Conservation (phyloP, 2,329 filamentous ascomycete genomes). For the Magnaporthiopsis incrustans region DNA sequence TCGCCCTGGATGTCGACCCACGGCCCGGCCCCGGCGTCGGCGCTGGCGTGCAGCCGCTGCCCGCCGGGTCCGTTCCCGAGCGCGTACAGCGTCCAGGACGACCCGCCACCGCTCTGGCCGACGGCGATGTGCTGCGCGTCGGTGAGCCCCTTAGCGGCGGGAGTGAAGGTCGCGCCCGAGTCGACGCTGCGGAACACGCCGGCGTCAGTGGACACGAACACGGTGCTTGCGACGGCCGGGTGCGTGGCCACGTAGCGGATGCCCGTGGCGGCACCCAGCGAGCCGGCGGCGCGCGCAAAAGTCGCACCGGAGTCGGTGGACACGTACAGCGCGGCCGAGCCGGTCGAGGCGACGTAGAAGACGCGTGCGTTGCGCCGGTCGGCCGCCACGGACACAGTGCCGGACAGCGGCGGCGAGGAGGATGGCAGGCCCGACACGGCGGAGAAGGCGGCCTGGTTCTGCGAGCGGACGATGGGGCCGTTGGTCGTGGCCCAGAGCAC, state of each 20-base stretch:
- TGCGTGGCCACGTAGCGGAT: slow-evolving; percentile 50
- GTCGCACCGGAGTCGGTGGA: slow-evolving; percentile 39
- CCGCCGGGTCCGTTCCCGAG: slow-evolving; percentile 36
- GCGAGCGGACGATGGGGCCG: slow-evolving; percentile 33
- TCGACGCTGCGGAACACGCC: slow-evolving; percentile 48
- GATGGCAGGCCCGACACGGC: slow-evolving; percentile 34
- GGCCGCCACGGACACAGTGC: slow-evolving; percentile 39
- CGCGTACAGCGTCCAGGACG: slow-evolving; percentile 37
- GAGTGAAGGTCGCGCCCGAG: slow-evolving; percentile 39
- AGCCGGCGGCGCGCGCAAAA: slow-evolving; percentile 30
- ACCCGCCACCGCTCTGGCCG: slow-evolving; percentile 26
- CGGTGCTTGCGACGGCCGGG: slow-evolving; percentile 49
- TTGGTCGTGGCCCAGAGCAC: slow-evolving; percentile 37
- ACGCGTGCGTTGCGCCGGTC: slow-evolving; percentile 44
- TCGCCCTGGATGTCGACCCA: slow-evolving; percentile 34
- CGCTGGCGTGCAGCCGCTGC: slow-evolving; percentile 35
- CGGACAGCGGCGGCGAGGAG: slow-evolving; percentile 25
- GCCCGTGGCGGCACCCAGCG: slow-evolving; percentile 29
- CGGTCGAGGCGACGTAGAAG: slow-evolving; percentile 41
- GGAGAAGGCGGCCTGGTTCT: slow-evolving; percentile 32
- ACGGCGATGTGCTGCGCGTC: slow-evolving; percentile 35
- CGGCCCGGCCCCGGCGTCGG: slow-evolving; percentile 26
- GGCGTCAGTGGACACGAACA: slow-evolving; percentile 47
- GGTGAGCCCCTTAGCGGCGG: slow-evolving; percentile 26
- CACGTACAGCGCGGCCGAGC: slow-evolving; percentile 36